These are phyloP conservation scores for Dimargaris cristalligena DNA, from an alignment of 192 early-diverging fungal genomes.

Conservation along the genomic window DNA sequence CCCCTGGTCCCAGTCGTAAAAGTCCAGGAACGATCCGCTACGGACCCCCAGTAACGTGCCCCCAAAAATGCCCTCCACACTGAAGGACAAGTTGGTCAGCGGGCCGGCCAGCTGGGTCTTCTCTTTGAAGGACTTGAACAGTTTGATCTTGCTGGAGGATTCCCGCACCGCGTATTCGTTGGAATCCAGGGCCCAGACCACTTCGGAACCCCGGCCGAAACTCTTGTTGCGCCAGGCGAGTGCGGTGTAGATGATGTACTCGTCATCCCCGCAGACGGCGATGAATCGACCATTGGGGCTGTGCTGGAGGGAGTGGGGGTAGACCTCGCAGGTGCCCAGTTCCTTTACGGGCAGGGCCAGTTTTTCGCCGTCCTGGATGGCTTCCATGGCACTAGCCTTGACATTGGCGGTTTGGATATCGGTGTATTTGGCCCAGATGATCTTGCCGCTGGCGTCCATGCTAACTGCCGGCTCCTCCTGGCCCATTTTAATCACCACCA, in stretches of 20 bases:
- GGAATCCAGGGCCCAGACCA: conserved; percentile 94
- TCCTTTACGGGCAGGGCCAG: conserved; percentile 77
- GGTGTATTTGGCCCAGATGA: conserved; percentile 95
- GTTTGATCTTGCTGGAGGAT: conserved; percentile 68
- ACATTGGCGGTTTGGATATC: conserved; percentile 93
- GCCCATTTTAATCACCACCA: conserved; percentile 88
- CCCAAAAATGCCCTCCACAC: conserved; percentile 88
- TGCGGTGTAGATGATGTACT: conserved; percentile 99
- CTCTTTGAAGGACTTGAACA: conserved; percentile 96
- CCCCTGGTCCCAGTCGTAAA: conserved; percentile 98
- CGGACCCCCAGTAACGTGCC: conserved; percentile 82
- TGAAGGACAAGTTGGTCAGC: conserved; percentile 50
- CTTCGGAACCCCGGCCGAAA: conserved; percentile 86
- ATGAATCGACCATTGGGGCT: conserved; percentile 97
- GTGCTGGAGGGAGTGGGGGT: conserved; percentile 89
- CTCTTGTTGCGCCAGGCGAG: conserved; percentile 99
- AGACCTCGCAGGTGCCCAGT: conserved; percentile 93
- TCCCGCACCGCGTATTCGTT: conserved; percentile 96
- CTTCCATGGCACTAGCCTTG: conserved; percentile 67
- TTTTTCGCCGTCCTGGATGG: conserved; percentile 83
- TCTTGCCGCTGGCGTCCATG: conserved; percentile 93
- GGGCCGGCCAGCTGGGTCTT: conserved; percentile 34
- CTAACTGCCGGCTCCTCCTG: conserved; percentile 89
- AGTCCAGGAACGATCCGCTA: conserved; percentile 68
- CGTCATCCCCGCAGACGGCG: conserved; percentile 96